Percentiles rank a stretch among this genome's conserved stretches.
Conservation (phyloP, 352 stramenopile genomes). For the Phytophthora foliorum region DNA sequence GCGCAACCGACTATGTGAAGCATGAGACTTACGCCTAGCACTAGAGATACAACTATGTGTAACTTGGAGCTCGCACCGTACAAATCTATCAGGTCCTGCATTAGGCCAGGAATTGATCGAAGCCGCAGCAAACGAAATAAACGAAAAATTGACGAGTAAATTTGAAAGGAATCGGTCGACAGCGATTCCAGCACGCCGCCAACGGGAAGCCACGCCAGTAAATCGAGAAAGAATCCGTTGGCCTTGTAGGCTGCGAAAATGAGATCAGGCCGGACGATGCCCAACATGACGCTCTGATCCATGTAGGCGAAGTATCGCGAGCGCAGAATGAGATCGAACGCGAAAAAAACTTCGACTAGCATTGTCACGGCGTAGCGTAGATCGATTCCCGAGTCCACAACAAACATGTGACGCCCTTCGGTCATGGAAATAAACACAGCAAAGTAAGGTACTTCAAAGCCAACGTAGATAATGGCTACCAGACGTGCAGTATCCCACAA, state of each 20-base stretch:
- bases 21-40: slow-evolving; percentile 63
- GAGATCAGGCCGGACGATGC: slow-evolving; percentile 55
- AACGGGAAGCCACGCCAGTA: slow-evolving; percentile 63
- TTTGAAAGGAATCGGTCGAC: slow-evolving; percentile 30
- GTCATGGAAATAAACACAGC: slow-evolving; percentile 71
- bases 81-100: slow-evolving; percentile 55
- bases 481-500: slow-evolving; percentile 12
- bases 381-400: slow-evolving; percentile 32
- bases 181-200: slow-evolving; percentile 52
- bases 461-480: slow-evolving; percentile 11
- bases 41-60: slow-evolving; percentile 49
- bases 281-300: slow-evolving; percentile 59
- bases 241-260: slow-evolving; percentile 70
- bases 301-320: slow-evolving; percentile 66
- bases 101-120: slow-evolving; percentile 44
- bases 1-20: slow-evolving; percentile 68
- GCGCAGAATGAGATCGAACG: slow-evolving; percentile 55
- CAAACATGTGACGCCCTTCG: slow-evolving; percentile 53
- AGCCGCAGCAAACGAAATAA: slow-evolving; percentile 57
- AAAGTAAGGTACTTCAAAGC: slow-evolving; percentile 60
- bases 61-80: slow-evolving; percentile 60
- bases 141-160: slow-evolving; percentile 49
- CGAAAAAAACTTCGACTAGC: slow-evolving; percentile 19
- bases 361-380: slow-evolving; percentile 43
- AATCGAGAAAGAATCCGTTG: slow-evolving; percentile 53